Percentiles rank a stretch among this genome's conserved stretches.
Conservation (phyloP, 192 early-diverging fungal genomes). For the Coemansia sp. region DNA sequence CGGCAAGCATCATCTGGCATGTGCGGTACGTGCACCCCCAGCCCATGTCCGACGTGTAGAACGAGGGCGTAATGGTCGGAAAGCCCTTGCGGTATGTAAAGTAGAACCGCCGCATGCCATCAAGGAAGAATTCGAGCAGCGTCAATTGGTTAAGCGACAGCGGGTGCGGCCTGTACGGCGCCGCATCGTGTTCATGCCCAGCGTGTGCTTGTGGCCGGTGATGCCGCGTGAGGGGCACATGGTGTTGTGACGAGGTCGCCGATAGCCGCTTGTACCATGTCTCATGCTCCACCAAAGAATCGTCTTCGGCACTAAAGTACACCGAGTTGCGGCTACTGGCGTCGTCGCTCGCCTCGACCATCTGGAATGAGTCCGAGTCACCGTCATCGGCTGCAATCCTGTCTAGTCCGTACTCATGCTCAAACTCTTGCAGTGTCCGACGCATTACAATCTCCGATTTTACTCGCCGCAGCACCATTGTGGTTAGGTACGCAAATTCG, state of each 20-base stretch:
- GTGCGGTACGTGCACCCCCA: constrained; percentile 61
- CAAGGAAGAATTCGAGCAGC: constrained; percentile 56
- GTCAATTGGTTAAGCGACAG: constrained; percentile 56
- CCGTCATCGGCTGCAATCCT: constrained; percentile 17
- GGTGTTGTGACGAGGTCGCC: constrained; percentile 48
- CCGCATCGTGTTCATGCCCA: constrained; percentile 9
- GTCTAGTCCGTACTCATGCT: constrained; percentile 51
- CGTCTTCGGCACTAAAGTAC: constrained; percentile 57
- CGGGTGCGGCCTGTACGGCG: constrained; percentile 21
- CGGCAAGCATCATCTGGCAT: constrained; percentile 59
- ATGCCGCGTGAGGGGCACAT: constrained; percentile 19
- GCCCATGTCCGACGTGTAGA: constrained; percentile 60
- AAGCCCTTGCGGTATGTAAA: constrained; percentile 58
- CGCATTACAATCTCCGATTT: constrained; percentile 52
- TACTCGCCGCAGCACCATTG: constrained; percentile 39
- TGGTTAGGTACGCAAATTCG: constrained; percentile 52
- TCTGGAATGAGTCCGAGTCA: constrained; percentile 56
- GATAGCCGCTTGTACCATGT: constrained; percentile 53
- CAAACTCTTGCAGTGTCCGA: constrained; percentile 55
- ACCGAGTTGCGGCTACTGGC: constrained; percentile 52
- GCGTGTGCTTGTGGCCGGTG: constrained; percentile 13
- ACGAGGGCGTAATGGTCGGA: constrained; percentile 56
- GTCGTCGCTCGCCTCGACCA: constrained; percentile 46
- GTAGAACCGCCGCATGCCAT: constrained; percentile 58
- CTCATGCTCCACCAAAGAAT: constrained; percentile 29